Conservation (phyloP, 2,329 filamentous ascomycete genomes). For the Rhynchosporium secalis region DNA sequence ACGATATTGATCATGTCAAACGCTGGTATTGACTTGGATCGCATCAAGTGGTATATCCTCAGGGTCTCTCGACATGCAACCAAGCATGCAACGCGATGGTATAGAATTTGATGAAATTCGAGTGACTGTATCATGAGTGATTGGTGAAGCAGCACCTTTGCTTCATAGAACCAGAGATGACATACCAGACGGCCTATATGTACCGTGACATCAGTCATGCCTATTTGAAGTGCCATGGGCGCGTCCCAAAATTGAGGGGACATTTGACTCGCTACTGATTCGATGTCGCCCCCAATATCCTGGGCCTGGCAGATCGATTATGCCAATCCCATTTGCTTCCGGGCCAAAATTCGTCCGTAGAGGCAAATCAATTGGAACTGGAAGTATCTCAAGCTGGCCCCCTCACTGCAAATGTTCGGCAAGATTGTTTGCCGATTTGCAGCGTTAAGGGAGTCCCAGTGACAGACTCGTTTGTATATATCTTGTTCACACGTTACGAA, state of each 20-base stretch:
- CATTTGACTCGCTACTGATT: slow-evolving; percentile 38
- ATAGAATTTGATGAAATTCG: slow-evolving; percentile 42
- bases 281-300: slow-evolving; percentile 44
- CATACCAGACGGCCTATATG: slow-evolving; percentile 39
- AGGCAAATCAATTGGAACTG: slow-evolving; percentile 18
- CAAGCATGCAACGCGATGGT: slow-evolving; percentile 44
- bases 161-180: slow-evolving; percentile 45
- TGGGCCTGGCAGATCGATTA: slow-evolving; percentile 44
- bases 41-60: slow-evolving; percentile 42
- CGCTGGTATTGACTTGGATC: slow-evolving; percentile 37
- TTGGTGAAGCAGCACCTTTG: slow-evolving; percentile 46
- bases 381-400: slow-evolving; percentile 10
- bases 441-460: slow-evolving; percentile 52
- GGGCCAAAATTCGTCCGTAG: slow-evolving; percentile 43
- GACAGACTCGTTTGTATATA: slow-evolving; percentile 50
- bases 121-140: slow-evolving; percentile 48
- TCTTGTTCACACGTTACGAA: slow-evolving; percentile 47
- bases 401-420: not conserved
- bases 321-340: slow-evolving; percentile 42
- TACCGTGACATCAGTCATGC: slow-evolving; percentile 16
- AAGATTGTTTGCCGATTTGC: slow-evolving; percentile 15
- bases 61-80: slow-evolving; percentile 46
- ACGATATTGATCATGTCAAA: slow-evolving; percentile 47
- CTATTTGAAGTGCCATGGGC: slow-evolving; percentile 29
- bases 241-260: slow-evolving; percentile 40